These are phyloP conservation scores for Lasiodiplodia gonubiensis DNA, from an alignment of 2,329 filamentous ascomycete genomes.

Conservation along the genomic window DNA sequence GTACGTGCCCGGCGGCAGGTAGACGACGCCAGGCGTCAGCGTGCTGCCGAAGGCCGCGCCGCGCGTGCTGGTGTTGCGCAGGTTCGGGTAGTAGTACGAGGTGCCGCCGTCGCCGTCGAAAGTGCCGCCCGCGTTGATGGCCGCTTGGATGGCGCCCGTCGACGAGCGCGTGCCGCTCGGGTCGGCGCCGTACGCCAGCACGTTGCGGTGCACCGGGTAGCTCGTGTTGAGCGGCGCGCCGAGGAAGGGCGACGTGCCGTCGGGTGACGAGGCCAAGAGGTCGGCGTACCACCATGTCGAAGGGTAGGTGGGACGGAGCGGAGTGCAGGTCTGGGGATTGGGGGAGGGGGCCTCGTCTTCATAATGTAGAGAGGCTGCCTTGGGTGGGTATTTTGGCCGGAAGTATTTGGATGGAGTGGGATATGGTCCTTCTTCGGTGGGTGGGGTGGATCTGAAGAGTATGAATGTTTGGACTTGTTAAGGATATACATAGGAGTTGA, in stretches of 20 bases:
- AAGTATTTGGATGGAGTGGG: background rate
- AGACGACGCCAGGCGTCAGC: slow-evolving; percentile 36
- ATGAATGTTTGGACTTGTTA: background rate
- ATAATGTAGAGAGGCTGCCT: too few relatives aligned
- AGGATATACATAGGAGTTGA: too few relatives aligned
- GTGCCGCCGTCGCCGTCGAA: background rate
- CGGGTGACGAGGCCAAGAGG: background rate
- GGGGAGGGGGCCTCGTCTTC: background rate
- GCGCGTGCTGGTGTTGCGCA: background rate
- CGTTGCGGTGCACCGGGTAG: slow-evolving; percentile 45
- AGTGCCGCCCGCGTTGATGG: slow-evolving; percentile 6
- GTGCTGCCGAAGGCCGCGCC: slow-evolving; percentile 30
- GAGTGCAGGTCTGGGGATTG: background rate
- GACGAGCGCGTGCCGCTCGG: slow-evolving; percentile 41
- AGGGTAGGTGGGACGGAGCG: slow-evolving; percentile 13
- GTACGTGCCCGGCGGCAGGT: slow-evolving; percentile 38
- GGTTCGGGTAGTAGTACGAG: background rate
- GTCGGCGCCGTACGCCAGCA: slow-evolving; percentile 41
- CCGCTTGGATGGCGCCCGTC: slow-evolving; percentile 31
- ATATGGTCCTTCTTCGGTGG: background rate
- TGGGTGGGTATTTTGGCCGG: background rate
- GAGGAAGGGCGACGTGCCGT: slow-evolving; percentile 24
- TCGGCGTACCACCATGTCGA: slow-evolving; percentile 15
- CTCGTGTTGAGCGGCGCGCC: background rate
- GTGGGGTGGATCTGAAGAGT: background rate